A percentile compares a stretch with the other conserved stretches of the same genome.
These are phyloP conservation scores for Candida xyloterini DNA, from an alignment of 805 yeast species.

Conservation along the genomic window DNA sequence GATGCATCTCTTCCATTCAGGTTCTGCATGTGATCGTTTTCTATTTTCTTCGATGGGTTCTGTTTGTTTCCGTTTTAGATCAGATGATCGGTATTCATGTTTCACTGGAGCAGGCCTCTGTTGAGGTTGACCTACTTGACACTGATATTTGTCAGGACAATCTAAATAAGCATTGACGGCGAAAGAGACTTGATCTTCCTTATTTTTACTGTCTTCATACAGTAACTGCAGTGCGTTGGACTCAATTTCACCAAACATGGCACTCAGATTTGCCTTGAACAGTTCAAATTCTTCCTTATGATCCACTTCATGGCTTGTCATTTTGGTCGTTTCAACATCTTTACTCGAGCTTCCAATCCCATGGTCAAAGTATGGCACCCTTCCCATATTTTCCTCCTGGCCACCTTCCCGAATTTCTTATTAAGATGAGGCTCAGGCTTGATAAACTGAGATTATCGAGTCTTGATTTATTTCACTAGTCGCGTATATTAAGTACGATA, in stretches of 20 bases:
- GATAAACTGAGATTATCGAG: too few species aligned
- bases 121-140: neutral
- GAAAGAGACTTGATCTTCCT: conserved; percentile 30
- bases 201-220: conserved; percentile 27
- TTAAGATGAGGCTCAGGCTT: too few species aligned
- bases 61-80: neutral
- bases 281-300: neutral
- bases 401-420: too few species aligned
- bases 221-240: conserved; percentile 21
- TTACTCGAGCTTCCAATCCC: neutral
- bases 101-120: neutral
- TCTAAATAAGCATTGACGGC: conserved; percentile 43
- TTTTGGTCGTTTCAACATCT: neutral
- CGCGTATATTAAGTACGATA: neutral
- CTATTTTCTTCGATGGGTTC: neutral
- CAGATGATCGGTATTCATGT: neutral
- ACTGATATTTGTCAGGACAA: conserved; percentile 4
- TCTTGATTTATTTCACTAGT: neutral
- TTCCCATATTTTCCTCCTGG: neutral
- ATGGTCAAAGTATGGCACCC: neutral
- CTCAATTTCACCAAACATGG: conserved; percentile 36
- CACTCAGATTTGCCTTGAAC: conserved; percentile 8
- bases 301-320: neutral
- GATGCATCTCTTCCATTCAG: conserved; percentile 38
- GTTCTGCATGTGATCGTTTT: conserved; percentile 17